These are phyloP conservation scores for Jackrogersella minutella DNA, from an alignment of 495 filamentous ascomycete genomes.

Conservation along the genomic window DNA sequence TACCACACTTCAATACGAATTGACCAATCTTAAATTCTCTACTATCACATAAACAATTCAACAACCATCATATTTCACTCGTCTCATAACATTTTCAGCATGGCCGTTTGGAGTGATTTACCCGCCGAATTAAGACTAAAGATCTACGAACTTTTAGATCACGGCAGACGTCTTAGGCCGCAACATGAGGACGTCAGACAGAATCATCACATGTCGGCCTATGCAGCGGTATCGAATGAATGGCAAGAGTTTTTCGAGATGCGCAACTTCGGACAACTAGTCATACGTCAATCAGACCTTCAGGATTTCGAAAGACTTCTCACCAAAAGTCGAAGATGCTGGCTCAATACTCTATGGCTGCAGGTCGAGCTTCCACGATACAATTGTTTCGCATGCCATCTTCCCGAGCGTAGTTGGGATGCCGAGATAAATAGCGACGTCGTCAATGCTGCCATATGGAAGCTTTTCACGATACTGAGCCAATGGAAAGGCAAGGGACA, in stretches of 20 bases:
- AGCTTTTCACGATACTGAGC: constrained; percentile 1
- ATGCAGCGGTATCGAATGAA: not conserved
- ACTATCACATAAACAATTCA: too few relatives aligned
- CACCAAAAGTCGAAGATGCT: not conserved
- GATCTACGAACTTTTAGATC: not conserved
- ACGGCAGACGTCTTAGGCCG: not conserved
- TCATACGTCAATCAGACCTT: not conserved
- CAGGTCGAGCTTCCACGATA: constrained; percentile 8
- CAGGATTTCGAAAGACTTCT: not conserved
- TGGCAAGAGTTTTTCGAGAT: constrained; percentile 6
- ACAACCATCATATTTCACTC: not conserved
- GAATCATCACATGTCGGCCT: not conserved
- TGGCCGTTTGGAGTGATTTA: not conserved
- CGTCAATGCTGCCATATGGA: not conserved
- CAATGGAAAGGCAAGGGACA: not conserved
- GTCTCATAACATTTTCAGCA: not conserved
- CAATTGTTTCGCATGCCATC: not conserved
- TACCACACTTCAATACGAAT: too few relatives aligned
- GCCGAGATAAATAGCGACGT: not conserved
- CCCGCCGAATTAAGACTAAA: not conserved
- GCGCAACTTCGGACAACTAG: not conserved
- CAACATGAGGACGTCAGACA: not conserved
- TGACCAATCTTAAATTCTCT: too few relatives aligned
- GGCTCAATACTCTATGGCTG: not conserved
- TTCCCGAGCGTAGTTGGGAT: not conserved